Percentiles rank a stretch among this genome's conserved stretches.
Conservation (phyloP, 2,329 filamentous ascomycete genomes). For the Fusarium hainanense region DNA sequence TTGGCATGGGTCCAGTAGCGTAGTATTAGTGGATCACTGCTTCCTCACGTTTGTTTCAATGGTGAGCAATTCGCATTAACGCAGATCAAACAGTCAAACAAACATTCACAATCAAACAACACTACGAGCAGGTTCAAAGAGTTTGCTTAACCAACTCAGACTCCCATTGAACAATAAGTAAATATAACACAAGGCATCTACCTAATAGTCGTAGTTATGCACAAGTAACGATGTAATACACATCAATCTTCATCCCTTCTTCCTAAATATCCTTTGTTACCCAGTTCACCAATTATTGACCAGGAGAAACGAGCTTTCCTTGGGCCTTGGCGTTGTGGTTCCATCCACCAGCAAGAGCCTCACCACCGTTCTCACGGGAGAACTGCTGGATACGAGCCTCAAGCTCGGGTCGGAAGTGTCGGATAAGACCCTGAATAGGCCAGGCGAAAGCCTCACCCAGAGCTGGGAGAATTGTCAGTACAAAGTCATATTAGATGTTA, state of each 20-base stretch:
- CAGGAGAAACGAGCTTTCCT: conserved; percentile 87
- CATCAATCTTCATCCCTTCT: conserved; percentile 35
- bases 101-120: background rate
- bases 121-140: background rate
- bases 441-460: conserved; percentile 98
- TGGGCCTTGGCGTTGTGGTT: conserved; percentile 76
- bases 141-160: conserved; percentile 11
- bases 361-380: conserved; percentile 76
- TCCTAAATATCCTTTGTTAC: conserved; percentile 30
- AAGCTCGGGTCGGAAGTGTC: conserved; percentile 96
- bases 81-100: background rate
- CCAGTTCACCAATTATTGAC: conserved; percentile 71
- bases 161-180: conserved; percentile 44
- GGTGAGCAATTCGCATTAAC: background rate
- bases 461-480: conserved; percentile 62
- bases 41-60: conserved; percentile 1
- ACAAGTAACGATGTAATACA: conserved; percentile 42
- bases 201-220: conserved; percentile 44
- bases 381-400: conserved; percentile 90
- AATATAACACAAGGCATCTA: conserved; percentile 48
- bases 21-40: conserved; percentile 17
- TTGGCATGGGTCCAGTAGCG: conserved; percentile 24
- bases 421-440: conserved; percentile 97
- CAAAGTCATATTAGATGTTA: background rate
- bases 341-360: conserved; percentile 89